phyloP scores from a whole-genome alignment of 768 basidiomycete species.

The Leccinum olivaceopallidum region DNA sequence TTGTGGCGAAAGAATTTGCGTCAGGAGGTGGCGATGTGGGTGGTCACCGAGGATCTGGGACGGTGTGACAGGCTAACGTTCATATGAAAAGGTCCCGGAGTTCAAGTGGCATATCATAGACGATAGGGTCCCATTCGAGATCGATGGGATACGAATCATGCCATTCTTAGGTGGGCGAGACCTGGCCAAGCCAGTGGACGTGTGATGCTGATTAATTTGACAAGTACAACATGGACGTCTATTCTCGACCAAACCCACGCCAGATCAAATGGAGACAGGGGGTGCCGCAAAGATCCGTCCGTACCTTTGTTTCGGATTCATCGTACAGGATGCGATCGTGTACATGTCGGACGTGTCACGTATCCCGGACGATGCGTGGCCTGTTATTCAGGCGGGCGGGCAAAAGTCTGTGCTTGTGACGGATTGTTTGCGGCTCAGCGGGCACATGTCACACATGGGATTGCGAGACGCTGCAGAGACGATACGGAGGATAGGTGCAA shows the following conservation, averaged over 20 bases:
- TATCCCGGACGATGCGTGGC: slow-evolving; percentile 76
- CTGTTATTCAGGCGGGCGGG: slow-evolving; percentile 36
- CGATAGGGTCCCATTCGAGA: slow-evolving; percentile 64
- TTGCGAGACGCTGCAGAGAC: slow-evolving; percentile 59
- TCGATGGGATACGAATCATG: slow-evolving; percentile 59
- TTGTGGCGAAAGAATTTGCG: slow-evolving; percentile 71
- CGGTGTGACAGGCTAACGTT: slow-evolving; percentile 1
- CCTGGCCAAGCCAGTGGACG: neutral
- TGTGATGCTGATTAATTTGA: slow-evolving; percentile 5
- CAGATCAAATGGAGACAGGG: slow-evolving; percentile 15
- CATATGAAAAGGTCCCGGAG: slow-evolving; percentile 62
- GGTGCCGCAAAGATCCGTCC: slow-evolving; percentile 41
- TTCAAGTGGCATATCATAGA: slow-evolving; percentile 83
- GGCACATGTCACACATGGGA: slow-evolving; percentile 81
- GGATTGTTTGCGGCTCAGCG: slow-evolving; percentile 68
- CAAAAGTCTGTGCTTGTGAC: slow-evolving; percentile 60
- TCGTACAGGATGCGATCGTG: slow-evolving; percentile 60
- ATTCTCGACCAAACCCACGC: slow-evolving; percentile 45
- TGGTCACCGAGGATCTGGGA: slow-evolving; percentile 21
- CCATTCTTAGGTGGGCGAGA: slow-evolving; percentile 57
- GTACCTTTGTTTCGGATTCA: slow-evolving; percentile 69
- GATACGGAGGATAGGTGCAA: slow-evolving; percentile 57
- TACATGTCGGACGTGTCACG: slow-evolving; percentile 85
- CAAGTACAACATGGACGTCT: slow-evolving; percentile 75
- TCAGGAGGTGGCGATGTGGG: slow-evolving; percentile 80